Conservation (phyloP, 345 rosid species). For the Hypericum perforatum region DNA sequence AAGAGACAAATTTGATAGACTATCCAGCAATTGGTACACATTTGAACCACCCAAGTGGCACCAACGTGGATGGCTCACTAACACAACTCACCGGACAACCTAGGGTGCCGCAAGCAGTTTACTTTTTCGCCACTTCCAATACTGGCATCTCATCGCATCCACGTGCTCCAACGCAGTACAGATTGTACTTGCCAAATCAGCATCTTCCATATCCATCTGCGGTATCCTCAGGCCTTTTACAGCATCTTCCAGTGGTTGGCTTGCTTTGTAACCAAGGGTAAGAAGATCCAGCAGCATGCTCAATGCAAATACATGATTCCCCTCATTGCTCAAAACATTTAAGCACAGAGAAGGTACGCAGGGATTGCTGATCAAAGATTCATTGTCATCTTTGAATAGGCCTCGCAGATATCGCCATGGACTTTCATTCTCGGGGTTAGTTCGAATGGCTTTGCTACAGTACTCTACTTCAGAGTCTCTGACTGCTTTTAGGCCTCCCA, state of each 20-base stretch:
- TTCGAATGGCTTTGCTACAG: conserved; percentile 46
- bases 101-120: conserved; percentile 26
- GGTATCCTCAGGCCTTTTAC: conserved; percentile 38
- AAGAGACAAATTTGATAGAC: too few relatives aligned
- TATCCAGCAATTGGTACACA: background rate
- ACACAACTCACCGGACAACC: too few relatives aligned
- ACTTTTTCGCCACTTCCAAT: conserved; percentile 75
- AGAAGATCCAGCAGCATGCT: conserved; percentile 75
- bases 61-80: too few relatives aligned
- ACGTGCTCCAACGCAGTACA: conserved; percentile 50
- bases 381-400: conserved; percentile 49
- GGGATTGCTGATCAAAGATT: conserved; percentile 45
- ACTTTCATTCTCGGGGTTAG: conserved; percentile 66
- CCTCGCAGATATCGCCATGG: conserved; percentile 85
- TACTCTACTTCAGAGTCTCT: conserved; percentile 70
- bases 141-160: conserved; percentile 65
- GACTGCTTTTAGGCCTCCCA: conserved; percentile 61
- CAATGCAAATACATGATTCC: conserved; percentile 47
- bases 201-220: conserved; percentile 23
- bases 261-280: conserved; percentile 49
- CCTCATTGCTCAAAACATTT: conserved; percentile 38
- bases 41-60: background rate
- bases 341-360: conserved; percentile 54
- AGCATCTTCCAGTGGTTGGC: conserved; percentile 46
- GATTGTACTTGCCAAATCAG: conserved; percentile 36